These are phyloP conservation scores for Ramularia endophylla DNA, from an alignment of 2,329 filamentous ascomycete genomes.

Conservation along the genomic window DNA sequence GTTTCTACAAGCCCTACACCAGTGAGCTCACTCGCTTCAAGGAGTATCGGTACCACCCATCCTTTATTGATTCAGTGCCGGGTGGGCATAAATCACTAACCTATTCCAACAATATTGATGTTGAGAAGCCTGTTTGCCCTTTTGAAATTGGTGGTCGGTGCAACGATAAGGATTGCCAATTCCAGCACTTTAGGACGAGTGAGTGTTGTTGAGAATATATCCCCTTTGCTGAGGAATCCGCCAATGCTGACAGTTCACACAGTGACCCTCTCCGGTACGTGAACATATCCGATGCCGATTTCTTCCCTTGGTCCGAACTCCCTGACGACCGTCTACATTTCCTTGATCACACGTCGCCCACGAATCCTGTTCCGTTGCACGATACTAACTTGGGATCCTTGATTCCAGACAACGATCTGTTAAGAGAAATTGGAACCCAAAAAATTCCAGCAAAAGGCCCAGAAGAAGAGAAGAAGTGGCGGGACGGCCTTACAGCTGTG, in stretches of 20 bases:
- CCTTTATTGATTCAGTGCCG: conserved; percentile 61
- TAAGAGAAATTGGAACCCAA: conserved; percentile 25
- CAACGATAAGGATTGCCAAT: conserved; percentile 66
- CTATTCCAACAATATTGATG: conserved; percentile 86
- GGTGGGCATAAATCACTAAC: conserved; percentile 84
- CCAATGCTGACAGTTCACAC: no score
- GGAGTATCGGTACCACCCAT: conserved; percentile 83
- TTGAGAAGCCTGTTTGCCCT: conserved; percentile 66
- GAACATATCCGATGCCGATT: conserved; percentile 4
- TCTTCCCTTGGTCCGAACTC: neutral
- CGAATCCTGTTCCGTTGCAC: neutral
- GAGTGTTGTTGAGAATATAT: neutral
- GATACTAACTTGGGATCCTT: conserved; percentile 25
- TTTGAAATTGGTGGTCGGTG: conserved; percentile 69
- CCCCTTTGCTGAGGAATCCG: neutral
- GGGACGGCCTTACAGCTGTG: conserved; percentile 55
- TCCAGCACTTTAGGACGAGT: conserved; percentile 69
- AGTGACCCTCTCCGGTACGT: conserved; percentile 17
- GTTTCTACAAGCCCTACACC: conserved; percentile 58
- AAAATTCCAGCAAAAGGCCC: conserved; percentile 19
- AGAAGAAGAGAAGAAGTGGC: conserved; percentile 42
- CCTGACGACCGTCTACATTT: no score
- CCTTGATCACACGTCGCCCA: conserved; percentile 1
- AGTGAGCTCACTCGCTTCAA: conserved; percentile 79
- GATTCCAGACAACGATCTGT: conserved; percentile 30